Base-by-base conservation (phyloP, 176 grass and related monocot genomes). In the Cenchrus fungigraminus region DNA sequence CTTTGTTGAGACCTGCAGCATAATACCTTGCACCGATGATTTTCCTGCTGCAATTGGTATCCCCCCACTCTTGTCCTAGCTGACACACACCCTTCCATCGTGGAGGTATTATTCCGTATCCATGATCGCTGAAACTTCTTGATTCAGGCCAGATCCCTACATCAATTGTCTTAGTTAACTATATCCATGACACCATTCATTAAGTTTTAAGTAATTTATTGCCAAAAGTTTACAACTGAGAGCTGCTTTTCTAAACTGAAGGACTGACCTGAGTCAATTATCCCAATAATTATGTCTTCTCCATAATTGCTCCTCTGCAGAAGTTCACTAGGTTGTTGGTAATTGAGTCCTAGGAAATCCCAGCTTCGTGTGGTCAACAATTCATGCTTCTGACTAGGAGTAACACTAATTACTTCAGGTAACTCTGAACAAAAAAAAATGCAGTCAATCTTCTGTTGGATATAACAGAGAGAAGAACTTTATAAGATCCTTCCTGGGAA, bases 31-130 rank as follows among this genome's bases (percentile, higher is more conserved):
- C 69, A 0, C 85, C 85, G 40, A 87, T 87, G 15, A 67, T 87
- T 46, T 87, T 87, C 16, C 49, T 87, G 78, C 70, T 87, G 59
- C 85, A 87, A 59, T 87, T 87, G 15, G 58, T 80, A 40, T 13
- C 0, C 2, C 50, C 50, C 85, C 78, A 87, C 22, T 22, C 85
- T 1, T 87, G 59, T 32, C 85, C 78, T 54, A 81, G 58, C 22
- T 87, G 85, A 81, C 85, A 87, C 50, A 81, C 85, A 10, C 85
- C 85, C 85, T 81, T 87, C 85, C 77, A 81, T 81, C 69, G 15
- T 74, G 69, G 25, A 0, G 69, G 85, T 74, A 87, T 34, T 67
- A 60, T 32, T 46, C 16, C 11, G 1, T 81, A 81, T 74, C 60
- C 78, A 22, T 87, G 37, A 8, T 87, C 85, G 29, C 47, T 87